Percentiles rank a stretch among this genome's conserved stretches.
Evolutionary conservation across 805 yeast genomes (phyloP).

Genomic region (Suhomyces sp.): DNA sequence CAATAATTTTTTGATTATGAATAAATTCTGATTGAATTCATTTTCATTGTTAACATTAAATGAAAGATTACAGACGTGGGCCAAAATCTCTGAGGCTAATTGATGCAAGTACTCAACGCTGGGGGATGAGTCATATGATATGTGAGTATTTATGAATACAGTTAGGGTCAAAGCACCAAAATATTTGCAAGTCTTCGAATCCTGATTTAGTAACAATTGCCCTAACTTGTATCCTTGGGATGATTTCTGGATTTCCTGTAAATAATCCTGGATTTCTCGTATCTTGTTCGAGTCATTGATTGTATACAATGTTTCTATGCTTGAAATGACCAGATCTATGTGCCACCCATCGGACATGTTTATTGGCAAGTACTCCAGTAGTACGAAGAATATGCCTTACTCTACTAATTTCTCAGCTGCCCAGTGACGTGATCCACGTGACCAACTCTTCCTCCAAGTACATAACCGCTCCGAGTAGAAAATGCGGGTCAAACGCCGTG

Average conservation of each 20-base stretch:
- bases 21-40: constrained; percentile 11
- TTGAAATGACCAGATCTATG: neutral
- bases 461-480: neutral
- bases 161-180: constrained; percentile 81
- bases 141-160: constrained; percentile 48
- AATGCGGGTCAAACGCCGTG: neutral
- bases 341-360: constrained; percentile 5
- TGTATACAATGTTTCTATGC: constrained; percentile 45
- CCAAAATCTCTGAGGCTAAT: constrained; percentile 5
- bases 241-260: constrained; percentile 60
- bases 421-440: neutral
- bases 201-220: constrained; percentile 41
- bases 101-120: neutral
- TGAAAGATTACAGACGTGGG: constrained; percentile 5
- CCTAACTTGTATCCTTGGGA: constrained; percentile 58
- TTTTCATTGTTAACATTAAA: neutral
- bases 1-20: constrained; percentile 58
- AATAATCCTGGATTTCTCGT: constrained; percentile 45
- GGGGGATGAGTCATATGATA: neutral
- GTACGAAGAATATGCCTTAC: neutral
- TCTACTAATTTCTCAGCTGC: neutral
- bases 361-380: neutral
- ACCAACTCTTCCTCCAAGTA: neutral
- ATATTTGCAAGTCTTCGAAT: constrained; percentile 53
- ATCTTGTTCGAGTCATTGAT: constrained; percentile 38